Evolutionary conservation across 2,329 filamentous ascomycete genomes (phyloP).

Genomic region (Fusarium pseudoanthophilum): DNA sequence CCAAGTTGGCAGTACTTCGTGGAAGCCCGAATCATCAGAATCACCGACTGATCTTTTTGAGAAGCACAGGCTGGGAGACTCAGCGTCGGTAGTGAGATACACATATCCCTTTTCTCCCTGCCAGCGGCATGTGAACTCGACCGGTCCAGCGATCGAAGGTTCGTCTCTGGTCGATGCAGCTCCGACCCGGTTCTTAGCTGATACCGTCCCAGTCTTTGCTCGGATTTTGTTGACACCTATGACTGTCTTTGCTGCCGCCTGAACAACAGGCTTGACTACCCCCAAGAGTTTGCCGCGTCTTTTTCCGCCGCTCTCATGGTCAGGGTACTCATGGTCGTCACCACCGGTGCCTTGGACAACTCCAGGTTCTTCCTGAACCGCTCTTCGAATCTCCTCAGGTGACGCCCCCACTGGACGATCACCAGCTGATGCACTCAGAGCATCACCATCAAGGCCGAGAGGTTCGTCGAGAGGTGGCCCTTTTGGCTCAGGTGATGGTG

Average conservation of each 20-base stretch:
- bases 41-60: not conserved
- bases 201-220: constrained; percentile 65
- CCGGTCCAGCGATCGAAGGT: constrained; percentile 61
- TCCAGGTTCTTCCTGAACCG: constrained; percentile 58
- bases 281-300: constrained; percentile 59
- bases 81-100: constrained; percentile 15
- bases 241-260: constrained; percentile 73
- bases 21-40: not conserved
- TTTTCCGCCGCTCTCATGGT: constrained; percentile 54
- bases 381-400: constrained; percentile 68
- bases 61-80: constrained; percentile 7
- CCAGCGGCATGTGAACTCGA: constrained; percentile 76
- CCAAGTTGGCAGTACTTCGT: constrained; percentile 68
- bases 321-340: constrained; percentile 60
- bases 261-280: constrained; percentile 72
- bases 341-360: constrained; percentile 38
- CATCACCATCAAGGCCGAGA: constrained; percentile 2
- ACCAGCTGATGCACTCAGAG: constrained; percentile 54
- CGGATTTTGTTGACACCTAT: constrained; percentile 75
- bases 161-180: not conserved
- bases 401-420: constrained; percentile 8
- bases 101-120: constrained; percentile 70
- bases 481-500: constrained; percentile 53
- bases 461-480: not conserved
- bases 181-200: constrained; percentile 71